Conservation (phyloP, 2,329 filamentous ascomycete genomes). For the Drechslerella coelobrocha region DNA sequence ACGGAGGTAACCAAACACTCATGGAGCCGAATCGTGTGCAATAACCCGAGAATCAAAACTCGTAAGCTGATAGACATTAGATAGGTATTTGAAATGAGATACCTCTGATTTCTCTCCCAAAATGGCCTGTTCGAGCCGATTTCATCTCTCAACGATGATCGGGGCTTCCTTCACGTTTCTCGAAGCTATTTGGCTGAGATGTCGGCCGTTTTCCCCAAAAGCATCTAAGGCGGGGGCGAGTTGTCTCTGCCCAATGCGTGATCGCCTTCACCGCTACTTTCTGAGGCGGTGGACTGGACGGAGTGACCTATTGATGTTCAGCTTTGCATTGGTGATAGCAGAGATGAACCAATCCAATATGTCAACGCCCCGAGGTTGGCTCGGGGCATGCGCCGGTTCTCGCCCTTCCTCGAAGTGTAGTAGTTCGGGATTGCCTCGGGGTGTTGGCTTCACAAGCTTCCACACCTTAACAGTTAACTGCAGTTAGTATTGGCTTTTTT, state of each 20-base stretch:
- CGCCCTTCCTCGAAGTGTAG: neutral
- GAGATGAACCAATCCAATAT: neutral
- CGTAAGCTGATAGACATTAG: neutral
- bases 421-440: conserved; percentile 32
- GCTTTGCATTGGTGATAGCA: neutral
- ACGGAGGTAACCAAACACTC: conserved; percentile 17
- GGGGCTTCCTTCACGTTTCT: neutral
- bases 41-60: conserved; percentile 24
- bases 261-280: neutral
- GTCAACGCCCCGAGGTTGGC: neutral
- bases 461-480: conserved; percentile 9
- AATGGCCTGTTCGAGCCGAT: neutral
- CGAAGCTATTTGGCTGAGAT: neutral
- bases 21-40: conserved; percentile 9
- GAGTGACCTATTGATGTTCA: neutral
- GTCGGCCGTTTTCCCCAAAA: neutral
- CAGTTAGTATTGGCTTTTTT: conserved; percentile 4
- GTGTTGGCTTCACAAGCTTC: conserved; percentile 22
- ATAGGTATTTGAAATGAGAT: conserved; percentile 28
- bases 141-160: neutral
- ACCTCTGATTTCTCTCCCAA: conserved; percentile 7
- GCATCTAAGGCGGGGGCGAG: neutral
- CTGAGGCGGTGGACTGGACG: neutral
- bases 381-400: neutral
- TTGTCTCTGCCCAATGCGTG: neutral